Evolutionary conservation across 148 eudicot species (phyloP).

Genomic region (Euryodendron excelsum): DNA sequence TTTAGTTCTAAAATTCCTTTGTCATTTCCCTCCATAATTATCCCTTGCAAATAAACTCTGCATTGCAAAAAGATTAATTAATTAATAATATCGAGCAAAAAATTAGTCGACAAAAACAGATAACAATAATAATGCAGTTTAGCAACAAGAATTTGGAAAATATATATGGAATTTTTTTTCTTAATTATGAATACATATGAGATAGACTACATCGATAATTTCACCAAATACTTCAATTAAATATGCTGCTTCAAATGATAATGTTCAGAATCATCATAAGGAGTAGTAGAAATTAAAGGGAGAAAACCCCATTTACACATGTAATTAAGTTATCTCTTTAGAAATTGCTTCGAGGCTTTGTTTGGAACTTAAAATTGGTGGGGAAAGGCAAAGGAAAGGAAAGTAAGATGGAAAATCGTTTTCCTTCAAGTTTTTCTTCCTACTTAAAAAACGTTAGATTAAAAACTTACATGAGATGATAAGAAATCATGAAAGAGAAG

Average conservation of each 20-base stretch:
- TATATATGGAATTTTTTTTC: background rate
- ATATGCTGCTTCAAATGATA: background rate
- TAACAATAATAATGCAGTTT: background rate
- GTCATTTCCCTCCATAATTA: slow-evolving; percentile 56
- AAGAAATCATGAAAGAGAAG: background rate
- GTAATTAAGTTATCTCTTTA: background rate
- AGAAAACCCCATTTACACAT: background rate
- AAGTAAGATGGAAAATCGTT: no score
- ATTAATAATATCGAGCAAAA: background rate
- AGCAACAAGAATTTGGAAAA: background rate
- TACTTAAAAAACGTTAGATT: no score
- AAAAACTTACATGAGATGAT: no score
- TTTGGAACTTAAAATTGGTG: no score
- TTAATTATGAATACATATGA: background rate
- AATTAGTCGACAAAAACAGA: no score
- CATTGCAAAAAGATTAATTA: slow-evolving; percentile 1
- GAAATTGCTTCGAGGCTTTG: no score
- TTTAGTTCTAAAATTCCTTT: slow-evolving; percentile 48
- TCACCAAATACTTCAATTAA: background rate
- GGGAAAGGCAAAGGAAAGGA: no score
- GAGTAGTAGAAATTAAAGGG: background rate
- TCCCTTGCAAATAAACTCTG: slow-evolving; percentile 57
- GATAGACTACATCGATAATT: background rate
- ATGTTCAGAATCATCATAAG: background rate
- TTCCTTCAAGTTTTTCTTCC: no score